phyloP scores from a whole-genome alignment of 2,329 filamentous ascomycete genomes.

The Fusarium staphyleae region DNA sequence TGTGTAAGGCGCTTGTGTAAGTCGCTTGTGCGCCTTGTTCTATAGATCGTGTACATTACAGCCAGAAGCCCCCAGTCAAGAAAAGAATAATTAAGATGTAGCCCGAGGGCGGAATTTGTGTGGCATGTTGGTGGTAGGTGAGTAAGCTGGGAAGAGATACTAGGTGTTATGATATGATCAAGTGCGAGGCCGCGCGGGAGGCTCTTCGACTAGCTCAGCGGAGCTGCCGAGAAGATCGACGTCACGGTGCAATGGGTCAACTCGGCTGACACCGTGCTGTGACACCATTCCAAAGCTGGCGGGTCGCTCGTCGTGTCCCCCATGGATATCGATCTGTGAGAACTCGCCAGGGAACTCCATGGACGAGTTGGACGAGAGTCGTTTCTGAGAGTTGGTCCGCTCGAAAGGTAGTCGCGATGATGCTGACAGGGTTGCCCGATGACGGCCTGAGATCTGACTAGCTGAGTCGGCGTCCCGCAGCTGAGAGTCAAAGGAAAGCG shows the following conservation, averaged over 20 bases:
- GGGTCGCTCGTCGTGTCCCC: slow-evolving; percentile 54
- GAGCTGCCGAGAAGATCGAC: slow-evolving; percentile 60
- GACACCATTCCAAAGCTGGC: slow-evolving; percentile 64
- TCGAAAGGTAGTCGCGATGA: slow-evolving; percentile 61
- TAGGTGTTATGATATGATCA: slow-evolving; percentile 7
- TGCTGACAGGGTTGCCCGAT: slow-evolving; percentile 36
- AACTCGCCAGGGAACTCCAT: slow-evolving; percentile 56
- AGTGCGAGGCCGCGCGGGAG: slow-evolving; percentile 34
- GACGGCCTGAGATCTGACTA: slow-evolving; percentile 34
- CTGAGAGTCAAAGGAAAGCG: slow-evolving; percentile 33
- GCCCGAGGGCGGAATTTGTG: slow-evolving; percentile 7
- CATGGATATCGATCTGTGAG: slow-evolving; percentile 50
- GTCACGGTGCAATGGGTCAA: slow-evolving; percentile 56
- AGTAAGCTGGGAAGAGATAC: background rate
- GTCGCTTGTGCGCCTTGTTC: slow-evolving; percentile 28
- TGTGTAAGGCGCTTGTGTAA: background rate
- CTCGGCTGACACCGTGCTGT: slow-evolving; percentile 63
- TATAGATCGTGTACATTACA: slow-evolving; percentile 39
- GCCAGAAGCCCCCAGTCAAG: slow-evolving; percentile 14
- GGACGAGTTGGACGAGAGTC: slow-evolving; percentile 60
- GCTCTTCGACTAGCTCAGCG: slow-evolving; percentile 64
- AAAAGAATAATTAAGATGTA: slow-evolving; percentile 30
- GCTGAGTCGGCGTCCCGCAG: slow-evolving; percentile 30
- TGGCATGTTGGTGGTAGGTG: background rate
- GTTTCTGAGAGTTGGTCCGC: slow-evolving; percentile 60